A percentile compares a stretch with the other conserved stretches of the same genome.
Conservation (phyloP, 2,329 filamentous ascomycete species). For the Beauveria rudraprayagi region DNA sequence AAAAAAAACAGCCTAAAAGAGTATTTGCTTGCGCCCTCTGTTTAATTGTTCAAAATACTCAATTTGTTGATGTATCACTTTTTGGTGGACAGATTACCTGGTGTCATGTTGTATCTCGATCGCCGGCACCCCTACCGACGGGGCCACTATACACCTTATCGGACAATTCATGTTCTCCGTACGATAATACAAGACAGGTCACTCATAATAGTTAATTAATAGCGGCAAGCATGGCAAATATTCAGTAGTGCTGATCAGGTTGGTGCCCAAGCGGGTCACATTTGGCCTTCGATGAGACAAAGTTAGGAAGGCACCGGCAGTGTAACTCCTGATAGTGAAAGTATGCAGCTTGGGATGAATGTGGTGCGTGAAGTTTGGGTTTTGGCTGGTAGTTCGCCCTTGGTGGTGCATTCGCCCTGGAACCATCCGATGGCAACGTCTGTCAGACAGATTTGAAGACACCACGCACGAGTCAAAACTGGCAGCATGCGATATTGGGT, state of each 20-base stretch:
- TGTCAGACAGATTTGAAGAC: neutral
- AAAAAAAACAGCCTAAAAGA: no score
- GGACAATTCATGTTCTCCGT: neutral
- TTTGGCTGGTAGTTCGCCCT: neutral
- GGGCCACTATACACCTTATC: neutral
- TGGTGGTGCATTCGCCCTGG: neutral
- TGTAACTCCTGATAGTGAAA: neutral
- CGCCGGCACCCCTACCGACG: neutral
- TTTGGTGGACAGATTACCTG: neutral
- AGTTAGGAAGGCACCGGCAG: neutral
- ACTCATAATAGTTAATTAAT: no score
- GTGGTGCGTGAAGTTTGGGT: neutral
- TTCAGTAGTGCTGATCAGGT: neutral
- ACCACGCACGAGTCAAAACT: neutral
- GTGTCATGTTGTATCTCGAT: neutral
- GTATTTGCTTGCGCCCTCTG: no score
- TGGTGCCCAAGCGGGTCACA: neutral
- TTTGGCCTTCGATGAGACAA: neutral
- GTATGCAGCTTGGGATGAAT: neutral
- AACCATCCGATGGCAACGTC: neutral
- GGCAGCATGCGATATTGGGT: neutral
- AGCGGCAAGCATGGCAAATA: neutral
- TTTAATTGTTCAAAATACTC: no score
- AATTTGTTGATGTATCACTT: neutral
- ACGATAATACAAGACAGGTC: neutral